phyloP scores from a whole-genome alignment of 2,329 filamentous ascomycete genomes.

The Alternaria ventricosa region DNA sequence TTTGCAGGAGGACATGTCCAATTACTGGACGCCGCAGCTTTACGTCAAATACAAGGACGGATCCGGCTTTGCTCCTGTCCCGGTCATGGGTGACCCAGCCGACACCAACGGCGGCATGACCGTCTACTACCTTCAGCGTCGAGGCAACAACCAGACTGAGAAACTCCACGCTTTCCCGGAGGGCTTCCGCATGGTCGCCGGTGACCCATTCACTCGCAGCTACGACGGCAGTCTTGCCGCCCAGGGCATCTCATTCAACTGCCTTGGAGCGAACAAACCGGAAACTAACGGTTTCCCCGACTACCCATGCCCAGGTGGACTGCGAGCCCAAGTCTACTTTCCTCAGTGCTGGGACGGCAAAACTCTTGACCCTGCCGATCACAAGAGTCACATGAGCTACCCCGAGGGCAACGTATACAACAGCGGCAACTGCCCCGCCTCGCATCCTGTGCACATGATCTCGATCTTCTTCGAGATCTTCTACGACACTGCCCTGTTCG shows the following conservation, averaged over 20 bases:
- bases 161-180: constrained; percentile 72
- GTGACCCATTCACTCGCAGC: constrained; percentile 66
- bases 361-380: constrained; percentile 63
- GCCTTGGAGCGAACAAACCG: constrained; percentile 54
- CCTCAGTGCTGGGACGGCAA: constrained; percentile 75
- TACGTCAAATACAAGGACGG: constrained; percentile 63
- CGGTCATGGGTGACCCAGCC: constrained; percentile 59
- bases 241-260: constrained; percentile 64
- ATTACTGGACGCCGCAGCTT: constrained; percentile 78
- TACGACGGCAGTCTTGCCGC: constrained; percentile 54
- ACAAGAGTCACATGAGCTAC: constrained; percentile 68
- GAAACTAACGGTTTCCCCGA: constrained; percentile 69
- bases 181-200: constrained; percentile 74
- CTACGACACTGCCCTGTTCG: constrained; percentile 59
- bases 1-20: constrained; percentile 53
- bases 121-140: constrained; percentile 72
- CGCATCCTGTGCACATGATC: constrained; percentile 60
- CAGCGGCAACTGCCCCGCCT: constrained; percentile 60
- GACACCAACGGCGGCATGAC: constrained; percentile 66
- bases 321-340: constrained; percentile 73
- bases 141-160: constrained; percentile 62
- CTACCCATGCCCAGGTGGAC: constrained; percentile 65
- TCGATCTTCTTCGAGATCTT: constrained; percentile 66
- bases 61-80: constrained; percentile 64
- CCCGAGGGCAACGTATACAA: constrained; percentile 56